These are phyloP conservation scores for Quercus bicolor DNA, from an alignment of 306 rosid genomes.

Conservation along the genomic window DNA sequence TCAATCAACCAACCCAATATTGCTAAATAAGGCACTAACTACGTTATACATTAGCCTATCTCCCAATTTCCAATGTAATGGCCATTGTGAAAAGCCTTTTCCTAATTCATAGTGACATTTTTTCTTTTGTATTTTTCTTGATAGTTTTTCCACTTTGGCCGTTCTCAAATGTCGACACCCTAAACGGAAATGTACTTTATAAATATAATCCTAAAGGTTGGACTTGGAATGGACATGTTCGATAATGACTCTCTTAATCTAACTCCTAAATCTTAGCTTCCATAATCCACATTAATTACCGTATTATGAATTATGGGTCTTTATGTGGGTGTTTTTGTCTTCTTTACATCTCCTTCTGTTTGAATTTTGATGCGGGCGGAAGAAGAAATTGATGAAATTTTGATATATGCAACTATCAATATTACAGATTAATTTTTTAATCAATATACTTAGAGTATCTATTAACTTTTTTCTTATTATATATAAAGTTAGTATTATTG, in stretches of 20 bases:
- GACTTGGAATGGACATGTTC: not conserved
- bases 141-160: not conserved
- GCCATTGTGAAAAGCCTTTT: not conserved
- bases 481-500: too few relatives aligned
- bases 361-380: too few relatives aligned
- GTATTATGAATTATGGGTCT: too few relatives aligned
- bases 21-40: not conserved
- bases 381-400: too few relatives aligned
- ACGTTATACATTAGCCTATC: not conserved
- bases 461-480: too few relatives aligned
- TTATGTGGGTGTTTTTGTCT: too few relatives aligned
- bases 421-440: too few relatives aligned
- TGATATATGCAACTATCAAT: too few relatives aligned
- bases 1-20: not conserved
- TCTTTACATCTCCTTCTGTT: too few relatives aligned
- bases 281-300: too few relatives aligned
- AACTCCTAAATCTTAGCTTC: too few relatives aligned
- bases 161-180: not conserved
- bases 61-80: not conserved
- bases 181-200: not conserved
- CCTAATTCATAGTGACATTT: not conserved
- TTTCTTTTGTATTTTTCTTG: not conserved
- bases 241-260: not conserved
- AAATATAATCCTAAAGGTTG: not conserved
- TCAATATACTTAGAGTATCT: too few relatives aligned